phyloP scores from a whole-genome alignment of 1,284 basidiomycete species.

The Fomitiporia mediterranea region DNA sequence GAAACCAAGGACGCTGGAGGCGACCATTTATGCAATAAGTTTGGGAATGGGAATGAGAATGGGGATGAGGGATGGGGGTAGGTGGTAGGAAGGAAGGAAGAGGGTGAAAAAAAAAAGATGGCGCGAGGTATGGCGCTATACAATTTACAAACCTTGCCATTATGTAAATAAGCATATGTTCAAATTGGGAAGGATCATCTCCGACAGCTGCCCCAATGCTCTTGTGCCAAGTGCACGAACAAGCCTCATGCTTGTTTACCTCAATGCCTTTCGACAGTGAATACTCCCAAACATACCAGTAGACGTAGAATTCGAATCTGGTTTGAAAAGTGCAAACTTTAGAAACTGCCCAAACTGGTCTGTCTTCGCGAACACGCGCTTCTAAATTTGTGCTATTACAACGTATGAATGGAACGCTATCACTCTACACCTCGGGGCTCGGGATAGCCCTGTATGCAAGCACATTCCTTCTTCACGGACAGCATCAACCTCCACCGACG shows the following conservation, averaged over 20 bases:
- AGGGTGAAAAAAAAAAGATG: constrained; percentile 6
- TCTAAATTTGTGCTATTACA: neutral
- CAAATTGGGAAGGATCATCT: too few relatives aligned
- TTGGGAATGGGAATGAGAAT: too few relatives aligned
- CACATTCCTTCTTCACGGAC: neutral
- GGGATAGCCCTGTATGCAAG: neutral
- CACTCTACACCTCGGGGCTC: neutral
- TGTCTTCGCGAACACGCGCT: neutral
- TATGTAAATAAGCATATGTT: constrained; percentile 1
- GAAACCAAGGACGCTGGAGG: constrained; percentile 91
- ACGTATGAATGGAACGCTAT: neutral
- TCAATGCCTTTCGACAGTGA: neutral
- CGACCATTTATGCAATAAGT: constrained; percentile 47
- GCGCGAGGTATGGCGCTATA: constrained; percentile 2
- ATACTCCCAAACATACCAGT: neutral
- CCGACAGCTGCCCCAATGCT: neutral
- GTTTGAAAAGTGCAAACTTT: too few relatives aligned
- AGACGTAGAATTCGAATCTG: neutral
- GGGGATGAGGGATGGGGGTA: neutral
- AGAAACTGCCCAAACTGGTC: too few relatives aligned
- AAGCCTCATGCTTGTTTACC: neutral
- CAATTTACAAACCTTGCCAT: neutral
- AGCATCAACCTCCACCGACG: neutral
- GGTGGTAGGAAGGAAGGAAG: constrained; percentile 6
- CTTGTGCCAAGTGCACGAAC: neutral